These are phyloP conservation scores for Candida multigemmis DNA, from an alignment of 805 yeast genomes.

Conservation along the genomic window DNA sequence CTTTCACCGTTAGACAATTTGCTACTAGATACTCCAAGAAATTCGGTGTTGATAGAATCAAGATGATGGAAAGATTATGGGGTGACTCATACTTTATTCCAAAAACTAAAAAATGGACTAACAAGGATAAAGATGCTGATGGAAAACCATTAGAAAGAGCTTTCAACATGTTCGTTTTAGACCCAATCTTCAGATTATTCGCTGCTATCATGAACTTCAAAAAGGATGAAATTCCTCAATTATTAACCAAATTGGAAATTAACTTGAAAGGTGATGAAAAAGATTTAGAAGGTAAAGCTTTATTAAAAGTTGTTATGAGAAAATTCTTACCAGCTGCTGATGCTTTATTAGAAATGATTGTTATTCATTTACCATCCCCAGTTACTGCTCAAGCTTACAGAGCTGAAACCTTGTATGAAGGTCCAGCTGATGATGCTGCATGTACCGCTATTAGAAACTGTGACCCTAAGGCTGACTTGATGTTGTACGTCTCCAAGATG, in stretches of 20 bases:
- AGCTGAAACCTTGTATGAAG: constrained; percentile 98
- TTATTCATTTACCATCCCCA: constrained; percentile 98
- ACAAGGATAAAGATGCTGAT: constrained; percentile 90
- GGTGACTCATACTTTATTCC: constrained; percentile 99
- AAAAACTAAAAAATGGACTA: constrained; percentile 99
- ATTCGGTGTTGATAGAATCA: constrained; percentile 95
- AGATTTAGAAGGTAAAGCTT: constrained; percentile 98
- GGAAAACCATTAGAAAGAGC: constrained; percentile 98
- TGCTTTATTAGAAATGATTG: constrained; percentile 98
- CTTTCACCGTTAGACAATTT: constrained; percentile 98
- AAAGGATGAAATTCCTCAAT: constrained; percentile 90
- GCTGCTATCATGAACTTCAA: constrained; percentile 98
- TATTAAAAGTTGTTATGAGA: constrained; percentile 97
- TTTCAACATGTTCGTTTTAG: constrained; percentile 97
- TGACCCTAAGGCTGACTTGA: constrained; percentile 96
- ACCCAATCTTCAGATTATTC: constrained; percentile 97
- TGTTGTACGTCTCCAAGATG: constrained; percentile 99
- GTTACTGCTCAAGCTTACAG: constrained; percentile 98
- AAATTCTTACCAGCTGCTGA: constrained; percentile 99
- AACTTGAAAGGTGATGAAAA: constrained; percentile 91
- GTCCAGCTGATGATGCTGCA: constrained; percentile 90
- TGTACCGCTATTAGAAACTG: constrained; percentile 93
- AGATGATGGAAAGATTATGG: constrained; percentile 99
- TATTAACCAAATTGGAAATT: constrained; percentile 91
- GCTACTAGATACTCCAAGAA: constrained; percentile 97